Evolutionary conservation across 257 asterid species (phyloP), one percentile per base, ranked within the genome.

Genomic region (Echium plantagineum): DNA sequence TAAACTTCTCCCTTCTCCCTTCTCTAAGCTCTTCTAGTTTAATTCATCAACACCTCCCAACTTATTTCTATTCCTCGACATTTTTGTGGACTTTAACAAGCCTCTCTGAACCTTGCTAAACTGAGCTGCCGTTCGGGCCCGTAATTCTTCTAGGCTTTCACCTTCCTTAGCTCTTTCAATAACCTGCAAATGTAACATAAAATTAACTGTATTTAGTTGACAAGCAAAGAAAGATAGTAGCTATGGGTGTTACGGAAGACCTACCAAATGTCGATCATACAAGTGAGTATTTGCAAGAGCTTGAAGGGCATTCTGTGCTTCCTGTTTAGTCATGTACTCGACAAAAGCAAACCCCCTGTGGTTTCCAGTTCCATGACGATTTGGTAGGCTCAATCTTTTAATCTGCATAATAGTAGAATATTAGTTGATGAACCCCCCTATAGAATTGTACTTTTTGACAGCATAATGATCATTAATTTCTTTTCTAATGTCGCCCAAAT

Each of bases 301-400:
- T 75, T 80, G 69, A 58, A 93, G 85, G 63, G 98, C 98, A 62
- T 82, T 86, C 63, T 72, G 74, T 52, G 98, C 86, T 70, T 93
- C 98, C 78, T 93, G 97, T 72, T 89, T 93, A 5, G 97, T 89
- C 26, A 82, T 75, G 19, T 67, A 91, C 78, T 91, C 98, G 21
- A 91, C 86, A 52, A 91, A 91, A 63, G 94, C 94, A 74, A 91
- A 91, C 59, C 98, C 98, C 77, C 94, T 77, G 64, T 88, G 98
- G 75, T 78, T 82, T 85, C 95, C 31, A 82, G 68, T 69, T 81
- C 78, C 90, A 24, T 24, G 3, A 24, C 26, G 26, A 3, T 62
- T 80, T 30, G 97, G 98, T 73, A 93, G 60, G 81, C 89, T 78
- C 68, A 93, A 60, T 21, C 94, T 80, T 80, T 93, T 93, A 61